Evolutionary conservation across 352 stramenopile species (phyloP), one percentile per base, ranked within the genome.

Genomic region (Phytopythium helicoides): DNA sequence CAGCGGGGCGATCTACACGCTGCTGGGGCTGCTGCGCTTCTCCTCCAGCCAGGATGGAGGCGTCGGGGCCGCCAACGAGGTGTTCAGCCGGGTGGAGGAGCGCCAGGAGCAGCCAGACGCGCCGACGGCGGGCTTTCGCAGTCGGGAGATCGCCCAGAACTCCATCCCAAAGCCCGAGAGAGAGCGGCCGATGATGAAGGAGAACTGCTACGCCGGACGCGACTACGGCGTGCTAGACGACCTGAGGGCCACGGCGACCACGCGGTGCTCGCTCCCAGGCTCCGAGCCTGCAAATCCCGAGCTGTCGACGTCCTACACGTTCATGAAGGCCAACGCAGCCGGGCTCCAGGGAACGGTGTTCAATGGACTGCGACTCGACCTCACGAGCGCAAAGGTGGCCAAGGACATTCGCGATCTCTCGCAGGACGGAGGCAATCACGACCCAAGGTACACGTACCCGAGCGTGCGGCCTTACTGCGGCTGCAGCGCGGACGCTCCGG

Each of bases 131-230:
- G 40, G 40, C 21, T 7, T 47, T 16, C 21, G 31, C 2, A 6
- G 12, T 7, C 6, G 19, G 10, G 14, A 14, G 22, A 31, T 22
- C 21, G 40, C 4, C 40, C 12, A 34, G 3, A 45, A 25, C n/a
- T n/a, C n/a, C n/a, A n/a, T n/a, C n/a, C n/a, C n/a, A n/a, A n/a
- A n/a, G n/a, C n/a, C n/a, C n/a, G n/a, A n/a, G n/a, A 5, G 28
- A 9, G 28, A 33, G 28, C 5, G 5, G 28, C 28, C 28, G 21
- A 14, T 21, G 22, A 6, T 8, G 9, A 9, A 23, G n/a, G 35
- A 37, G n/a, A 21, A 54, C 14, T 54, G 47, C 47, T 54, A 37
- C 34, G n/a, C 22, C 16, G 22, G 23, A 18, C 47, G 47, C 33
- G 47, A 54, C 25, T 42, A 54, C 21, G 47, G 47, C 1, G 21